These are phyloP conservation scores for Saccharomyces mikatae DNA, from an alignment of 805 yeast genomes.

Conservation along the genomic window DNA sequence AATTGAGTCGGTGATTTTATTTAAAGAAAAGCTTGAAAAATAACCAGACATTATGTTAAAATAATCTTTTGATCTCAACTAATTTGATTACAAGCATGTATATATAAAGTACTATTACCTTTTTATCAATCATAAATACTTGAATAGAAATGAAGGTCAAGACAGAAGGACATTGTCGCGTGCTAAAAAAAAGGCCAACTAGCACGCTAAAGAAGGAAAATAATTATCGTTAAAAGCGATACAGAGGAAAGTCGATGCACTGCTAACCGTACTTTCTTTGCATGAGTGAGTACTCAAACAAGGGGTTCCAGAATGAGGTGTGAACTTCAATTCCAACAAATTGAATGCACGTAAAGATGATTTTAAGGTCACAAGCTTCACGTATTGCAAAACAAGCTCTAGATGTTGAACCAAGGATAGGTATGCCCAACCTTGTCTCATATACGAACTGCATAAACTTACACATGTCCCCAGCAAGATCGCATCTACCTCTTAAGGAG, in stretches of 20 bases:
- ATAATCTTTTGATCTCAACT: neutral
- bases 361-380: neutral
- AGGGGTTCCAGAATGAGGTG: neutral
- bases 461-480: neutral
- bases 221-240: neutral
- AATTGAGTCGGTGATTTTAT: constrained; percentile 25
- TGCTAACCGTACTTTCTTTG: neutral
- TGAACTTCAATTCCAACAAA: neutral
- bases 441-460: too few species aligned
- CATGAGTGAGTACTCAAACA: neutral
- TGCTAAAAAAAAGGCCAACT: neutral
- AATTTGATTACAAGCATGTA: neutral
- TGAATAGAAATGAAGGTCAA: neutral
- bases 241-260: neutral
- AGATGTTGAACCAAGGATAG: neutral
- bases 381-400: neutral
- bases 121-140: neutral
- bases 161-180: neutral
- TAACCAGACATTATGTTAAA: neutral
- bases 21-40: constrained; percentile 20
- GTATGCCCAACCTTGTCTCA: neutral
- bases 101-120: neutral
- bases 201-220: neutral
- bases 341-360: neutral
- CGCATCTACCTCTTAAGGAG: neutral